These are phyloP conservation scores for Cyberlindnera lachancei DNA, from an alignment of 805 yeast genomes.

Conservation along the genomic window DNA sequence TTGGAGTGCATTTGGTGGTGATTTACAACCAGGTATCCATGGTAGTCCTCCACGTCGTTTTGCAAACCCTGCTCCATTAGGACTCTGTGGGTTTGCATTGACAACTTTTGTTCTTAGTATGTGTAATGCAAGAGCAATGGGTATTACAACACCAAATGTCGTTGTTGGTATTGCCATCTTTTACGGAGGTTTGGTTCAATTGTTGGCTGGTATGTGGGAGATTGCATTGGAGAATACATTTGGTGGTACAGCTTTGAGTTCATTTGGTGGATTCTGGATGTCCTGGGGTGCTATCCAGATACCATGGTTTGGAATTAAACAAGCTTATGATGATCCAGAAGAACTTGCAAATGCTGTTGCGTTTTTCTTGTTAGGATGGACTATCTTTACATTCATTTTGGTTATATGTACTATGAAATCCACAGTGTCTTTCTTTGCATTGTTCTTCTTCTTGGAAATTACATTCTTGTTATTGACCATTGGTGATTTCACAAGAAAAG, in stretches of 20 bases:
- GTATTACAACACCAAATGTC: slow-evolving; percentile 42
- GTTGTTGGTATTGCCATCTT: slow-evolving; percentile 52
- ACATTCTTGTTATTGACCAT: slow-evolving; percentile 50
- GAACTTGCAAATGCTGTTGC: slow-evolving; percentile 46
- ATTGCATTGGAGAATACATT: slow-evolving; percentile 56
- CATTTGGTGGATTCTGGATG: slow-evolving; percentile 69
- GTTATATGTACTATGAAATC: slow-evolving; percentile 52
- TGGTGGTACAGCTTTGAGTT: slow-evolving; percentile 56
- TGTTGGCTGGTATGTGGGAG: slow-evolving; percentile 63
- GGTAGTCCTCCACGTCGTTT: slow-evolving; percentile 51
- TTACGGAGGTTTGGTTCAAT: slow-evolving; percentile 56
- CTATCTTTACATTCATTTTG: slow-evolving; percentile 50
- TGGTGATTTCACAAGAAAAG: slow-evolving; percentile 40
- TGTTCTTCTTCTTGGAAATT: slow-evolving; percentile 44
- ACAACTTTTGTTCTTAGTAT: slow-evolving; percentile 56
- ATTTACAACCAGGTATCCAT: slow-evolving; percentile 60
- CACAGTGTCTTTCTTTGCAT: slow-evolving; percentile 52
- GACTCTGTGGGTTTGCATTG: slow-evolving; percentile 52
- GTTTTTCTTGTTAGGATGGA: slow-evolving; percentile 55
- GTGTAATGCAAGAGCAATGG: slow-evolving; percentile 47
- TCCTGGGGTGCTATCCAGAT: slow-evolving; percentile 53
- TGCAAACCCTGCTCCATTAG: slow-evolving; percentile 63
- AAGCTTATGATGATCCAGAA: slow-evolving; percentile 38
- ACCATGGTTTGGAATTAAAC: slow-evolving; percentile 50
- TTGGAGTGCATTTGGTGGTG: slow-evolving; percentile 73